Conservation (phyloP, 148 eudicot genomes). For the Dysphania ambrosioides region DNA sequence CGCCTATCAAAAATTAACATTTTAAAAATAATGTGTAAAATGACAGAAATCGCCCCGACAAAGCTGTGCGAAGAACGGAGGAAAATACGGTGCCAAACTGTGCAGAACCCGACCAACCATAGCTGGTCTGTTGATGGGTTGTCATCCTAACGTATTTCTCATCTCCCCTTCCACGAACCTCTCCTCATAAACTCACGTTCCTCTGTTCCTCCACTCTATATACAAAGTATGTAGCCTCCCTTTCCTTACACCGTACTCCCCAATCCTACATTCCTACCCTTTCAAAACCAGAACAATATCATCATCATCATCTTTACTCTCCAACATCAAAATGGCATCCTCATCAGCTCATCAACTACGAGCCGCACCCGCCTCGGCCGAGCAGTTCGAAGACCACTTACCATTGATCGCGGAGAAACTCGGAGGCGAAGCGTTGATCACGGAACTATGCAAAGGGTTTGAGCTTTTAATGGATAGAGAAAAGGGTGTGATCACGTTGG, state of each 20-base stretch:
- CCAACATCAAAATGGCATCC: no score
- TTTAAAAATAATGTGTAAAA: no score
- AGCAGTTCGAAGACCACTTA: conserved; percentile 31
- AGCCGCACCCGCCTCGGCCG: background rate
- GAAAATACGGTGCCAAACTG: background rate
- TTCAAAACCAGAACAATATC: no score
- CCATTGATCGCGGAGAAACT: conserved; percentile 38
- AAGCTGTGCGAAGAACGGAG: background rate
- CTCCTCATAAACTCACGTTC: background rate
- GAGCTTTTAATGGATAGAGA: conserved; percentile 29
- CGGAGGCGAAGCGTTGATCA: conserved; percentile 34
- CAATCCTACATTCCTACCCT: background rate
- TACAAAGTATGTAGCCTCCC: background rate
- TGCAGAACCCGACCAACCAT: background rate
- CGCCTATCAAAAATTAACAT: no score
- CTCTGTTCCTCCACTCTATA: background rate
- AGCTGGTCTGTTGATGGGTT: background rate
- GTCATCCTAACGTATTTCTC: background rate
- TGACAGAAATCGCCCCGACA: background rate
- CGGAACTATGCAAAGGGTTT: conserved; percentile 44
- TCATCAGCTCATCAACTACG: no score
- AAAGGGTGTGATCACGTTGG: conserved; percentile 35
- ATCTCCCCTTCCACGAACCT: background rate
- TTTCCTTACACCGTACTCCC: background rate
- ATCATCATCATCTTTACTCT: no score